Evolutionary conservation across 2,329 filamentous ascomycete genomes (phyloP), one percentile per base, ranked within the genome.

Genomic region (Pseudopyricularia cyperi): DNA sequence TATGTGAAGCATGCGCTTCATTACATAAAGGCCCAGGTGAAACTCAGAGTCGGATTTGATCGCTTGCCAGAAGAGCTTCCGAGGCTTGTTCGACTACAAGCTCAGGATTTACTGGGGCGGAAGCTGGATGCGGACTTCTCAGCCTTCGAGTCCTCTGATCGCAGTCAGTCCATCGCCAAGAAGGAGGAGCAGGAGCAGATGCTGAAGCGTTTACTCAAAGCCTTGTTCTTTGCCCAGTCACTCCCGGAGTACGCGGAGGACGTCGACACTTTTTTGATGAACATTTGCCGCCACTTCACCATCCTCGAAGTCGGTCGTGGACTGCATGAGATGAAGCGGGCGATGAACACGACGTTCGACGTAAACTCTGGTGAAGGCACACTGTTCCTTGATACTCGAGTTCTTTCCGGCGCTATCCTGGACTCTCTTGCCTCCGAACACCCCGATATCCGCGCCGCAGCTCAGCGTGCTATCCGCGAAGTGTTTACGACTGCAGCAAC

Each of bases 1-100:
- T 95, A 98, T 72, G 97, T 97, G 70, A 86, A 87, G 62, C 89
- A 98, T 67, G 88, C 94, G 0, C 82, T 96, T 58, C 83, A 89
- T 55, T 76, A 97, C 60, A 82, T 98, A 61, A 89, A 85, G 58
- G 79, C 89, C 1, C 90, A 97, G 60, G 73, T 95, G 51, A 98
- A 97, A 70, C 73, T 98, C 32, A 81, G 91, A 52, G 85, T 98
- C 53, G 93, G 93, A 4, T 81, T 82, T 55, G 93, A 98, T 61
- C 85, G 78, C 60, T 72, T 97, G 12, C 91, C 91, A 0, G 93
- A 98, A 7, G 91, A 98, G 57, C 79, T 97, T 56, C 82, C 88
- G 4, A 80, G 87, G 46, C 74, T 94, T 8, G 78, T 99, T 47
- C 84, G 93, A 34, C 75, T 97, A 5, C 88, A 97, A 64, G 90